phyloP scores from a whole-genome alignment of 352 stramenopile species.

The Phytophthora megakarya region DNA sequence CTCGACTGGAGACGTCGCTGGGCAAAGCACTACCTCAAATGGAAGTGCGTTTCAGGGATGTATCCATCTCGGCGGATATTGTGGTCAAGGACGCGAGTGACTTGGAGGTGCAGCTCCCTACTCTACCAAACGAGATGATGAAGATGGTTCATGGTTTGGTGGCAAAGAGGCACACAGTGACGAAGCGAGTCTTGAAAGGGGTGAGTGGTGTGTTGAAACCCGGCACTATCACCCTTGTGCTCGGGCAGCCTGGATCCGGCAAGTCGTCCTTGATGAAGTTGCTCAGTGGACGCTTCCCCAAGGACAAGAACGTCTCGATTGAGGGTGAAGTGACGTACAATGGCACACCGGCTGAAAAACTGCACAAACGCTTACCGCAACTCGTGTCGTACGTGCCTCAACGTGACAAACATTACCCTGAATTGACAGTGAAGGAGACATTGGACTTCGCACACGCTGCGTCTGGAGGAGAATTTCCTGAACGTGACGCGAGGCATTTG shows the following conservation, averaged over 20 bases:
- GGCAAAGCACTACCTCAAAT: constrained; percentile 35
- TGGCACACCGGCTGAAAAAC: background rate
- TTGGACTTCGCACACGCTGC: constrained; percentile 28
- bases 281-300: constrained; percentile 25
- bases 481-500: constrained; percentile 5
- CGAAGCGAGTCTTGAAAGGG: constrained; percentile 21
- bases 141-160: constrained; percentile 15
- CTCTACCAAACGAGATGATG: constrained; percentile 26
- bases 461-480: constrained; percentile 19
- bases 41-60: constrained; percentile 22
- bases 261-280: constrained; percentile 31
- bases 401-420: constrained; percentile 30
- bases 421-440: too few species aligned
- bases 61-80: constrained; percentile 20
- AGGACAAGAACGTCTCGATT: constrained; percentile 19
- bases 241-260: constrained; percentile 12
- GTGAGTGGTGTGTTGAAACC: constrained; percentile 35
- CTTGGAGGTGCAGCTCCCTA: constrained; percentile 25
- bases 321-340: constrained; percentile 27
- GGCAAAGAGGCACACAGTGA: constrained; percentile 15
- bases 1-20: constrained; percentile 19
- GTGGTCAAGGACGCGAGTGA: constrained; percentile 17
- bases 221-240: constrained; percentile 10
- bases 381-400: constrained; percentile 33
- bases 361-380: constrained; percentile 23